A percentile compares a stretch with the other conserved stretches of the same genome.
Evolutionary conservation across 2,329 filamentous ascomycete species (phyloP).

Genomic region (Aspergillus intermedius): DNA sequence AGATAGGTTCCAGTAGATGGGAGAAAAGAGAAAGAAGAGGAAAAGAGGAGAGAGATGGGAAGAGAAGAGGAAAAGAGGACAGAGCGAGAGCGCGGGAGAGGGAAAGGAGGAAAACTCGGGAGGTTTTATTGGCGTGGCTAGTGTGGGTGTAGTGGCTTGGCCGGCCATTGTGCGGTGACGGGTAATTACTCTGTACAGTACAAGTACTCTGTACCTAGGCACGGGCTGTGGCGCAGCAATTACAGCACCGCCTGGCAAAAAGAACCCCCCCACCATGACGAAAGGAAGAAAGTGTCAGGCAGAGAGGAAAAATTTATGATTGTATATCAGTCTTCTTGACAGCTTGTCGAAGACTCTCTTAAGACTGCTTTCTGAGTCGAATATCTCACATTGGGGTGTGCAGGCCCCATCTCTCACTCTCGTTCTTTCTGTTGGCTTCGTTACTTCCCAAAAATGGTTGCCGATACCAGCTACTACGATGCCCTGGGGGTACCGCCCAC

Average conservation of each 20-base stretch:
- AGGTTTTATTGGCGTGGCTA: not conserved
- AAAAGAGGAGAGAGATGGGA: slow-evolving; percentile 1
- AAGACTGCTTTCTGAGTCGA: not conserved
- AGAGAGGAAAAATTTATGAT: slow-evolving; percentile 13
- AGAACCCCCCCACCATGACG: slow-evolving; percentile 19
- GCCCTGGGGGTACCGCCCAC: slow-evolving; percentile 75
- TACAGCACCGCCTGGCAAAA: not conserved
- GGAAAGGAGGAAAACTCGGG: slow-evolving; percentile 3
- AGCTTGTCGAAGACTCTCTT: not conserved
- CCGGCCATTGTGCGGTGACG: not conserved
- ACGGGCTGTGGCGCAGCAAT: not conserved
- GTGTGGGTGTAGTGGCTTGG: not conserved
- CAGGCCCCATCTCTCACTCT: not conserved
- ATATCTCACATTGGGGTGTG: not conserved
- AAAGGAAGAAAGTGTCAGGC: slow-evolving; percentile 17
- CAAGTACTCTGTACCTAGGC: not conserved
- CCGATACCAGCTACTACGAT: slow-evolving; percentile 85
- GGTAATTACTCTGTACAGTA: not conserved
- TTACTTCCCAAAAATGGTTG: slow-evolving; percentile 59
- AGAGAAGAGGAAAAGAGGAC: slow-evolving; percentile 2
- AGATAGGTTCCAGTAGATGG: slow-evolving; percentile 2
- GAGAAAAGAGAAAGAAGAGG: slow-evolving; percentile 2
- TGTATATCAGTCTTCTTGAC: not conserved
- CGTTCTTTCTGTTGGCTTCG: not conserved
- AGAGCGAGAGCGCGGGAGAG: slow-evolving; percentile 6